Conservation (phyloP, 106 monocot species). For the Acorus calamus region DNA sequence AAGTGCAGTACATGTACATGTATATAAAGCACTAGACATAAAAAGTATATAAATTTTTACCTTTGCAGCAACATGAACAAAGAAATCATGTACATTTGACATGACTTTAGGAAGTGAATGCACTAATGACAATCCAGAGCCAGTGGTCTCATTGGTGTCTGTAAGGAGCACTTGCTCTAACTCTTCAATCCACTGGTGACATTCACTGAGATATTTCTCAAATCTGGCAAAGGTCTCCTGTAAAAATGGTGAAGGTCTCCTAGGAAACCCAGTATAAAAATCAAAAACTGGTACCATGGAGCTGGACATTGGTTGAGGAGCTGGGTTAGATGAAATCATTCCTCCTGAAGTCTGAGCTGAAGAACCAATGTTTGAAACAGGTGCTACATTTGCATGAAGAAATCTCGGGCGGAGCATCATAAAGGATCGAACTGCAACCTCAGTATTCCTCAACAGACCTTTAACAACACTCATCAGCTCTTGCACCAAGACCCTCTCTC, state of each 20-base stretch:
- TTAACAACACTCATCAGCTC: constrained; percentile 45
- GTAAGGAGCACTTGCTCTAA: constrained; percentile 71
- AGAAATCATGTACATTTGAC: constrained; percentile 85
- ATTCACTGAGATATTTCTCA: constrained; percentile 73
- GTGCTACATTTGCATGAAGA: constrained; percentile 34
- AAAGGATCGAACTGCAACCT: constrained; percentile 79
- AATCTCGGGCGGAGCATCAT: constrained; percentile 76
- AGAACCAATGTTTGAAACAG: constrained; percentile 20
- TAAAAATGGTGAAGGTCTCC: constrained; percentile 73
- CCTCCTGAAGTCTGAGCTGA: constrained; percentile 23
- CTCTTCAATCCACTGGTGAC: constrained; percentile 75
- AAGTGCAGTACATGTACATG: no score
- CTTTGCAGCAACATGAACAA: constrained; percentile 94
- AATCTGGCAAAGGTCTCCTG: constrained; percentile 58
- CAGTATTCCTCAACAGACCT: constrained; percentile 73
- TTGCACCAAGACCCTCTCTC: constrained; percentile 65
- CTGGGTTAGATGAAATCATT: constrained; percentile 4
- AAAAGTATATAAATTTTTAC: constrained; percentile 18
- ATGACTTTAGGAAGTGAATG: constrained; percentile 62
- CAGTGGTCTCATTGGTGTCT: constrained; percentile 34
- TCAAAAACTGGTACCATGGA: constrained; percentile 31
- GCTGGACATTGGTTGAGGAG: constrained; percentile 23
- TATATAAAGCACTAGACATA: neutral
- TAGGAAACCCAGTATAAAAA: constrained; percentile 80
- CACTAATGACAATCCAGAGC: constrained; percentile 18